Evolutionary conservation across 352 stramenopile genomes (phyloP).

Genomic region (Peronospora belbahrii): DNA sequence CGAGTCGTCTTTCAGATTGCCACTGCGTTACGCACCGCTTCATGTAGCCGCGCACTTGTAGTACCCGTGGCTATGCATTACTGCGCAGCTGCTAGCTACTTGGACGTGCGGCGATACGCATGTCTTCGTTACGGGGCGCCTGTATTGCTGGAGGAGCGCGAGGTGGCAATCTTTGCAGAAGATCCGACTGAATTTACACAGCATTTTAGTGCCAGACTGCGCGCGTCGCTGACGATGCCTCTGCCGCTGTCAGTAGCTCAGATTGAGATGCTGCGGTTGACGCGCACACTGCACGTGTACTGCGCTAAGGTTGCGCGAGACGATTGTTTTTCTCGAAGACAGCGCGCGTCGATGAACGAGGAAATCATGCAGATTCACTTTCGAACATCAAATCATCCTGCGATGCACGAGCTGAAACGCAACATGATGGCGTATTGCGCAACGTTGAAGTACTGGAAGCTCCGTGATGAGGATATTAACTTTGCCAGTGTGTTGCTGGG

Average conservation of each 20-base stretch:
- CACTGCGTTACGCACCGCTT: constrained; percentile 31
- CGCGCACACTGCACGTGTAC: constrained; percentile 62
- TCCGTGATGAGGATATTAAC: constrained; percentile 68
- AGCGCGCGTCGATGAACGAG: constrained; percentile 76
- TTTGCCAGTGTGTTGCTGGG: constrained; percentile 35
- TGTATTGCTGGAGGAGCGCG: constrained; percentile 48
- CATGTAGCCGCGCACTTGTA: constrained; percentile 39
- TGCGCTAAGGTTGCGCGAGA: constrained; percentile 57
- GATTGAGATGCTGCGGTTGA: constrained; percentile 58
- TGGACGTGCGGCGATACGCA: constrained; percentile 45
- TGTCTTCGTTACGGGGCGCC: constrained; percentile 55
- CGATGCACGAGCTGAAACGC: constrained; percentile 59
- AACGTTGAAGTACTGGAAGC: constrained; percentile 51
- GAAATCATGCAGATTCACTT: constrained; percentile 76
- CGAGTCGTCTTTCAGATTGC: constrained; percentile 46
- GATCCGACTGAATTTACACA: constrained; percentile 60
- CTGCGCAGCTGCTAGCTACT: constrained; percentile 38
- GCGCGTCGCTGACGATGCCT: constrained; percentile 50
- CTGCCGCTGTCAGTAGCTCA: constrained; percentile 46
- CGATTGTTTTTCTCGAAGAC: constrained; percentile 61
- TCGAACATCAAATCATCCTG: constrained; percentile 57
- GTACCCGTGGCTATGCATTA: constrained; percentile 61
- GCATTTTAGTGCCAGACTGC: constrained; percentile 47
- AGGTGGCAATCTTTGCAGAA: constrained; percentile 50
- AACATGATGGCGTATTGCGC: constrained; percentile 57